Evolutionary conservation across 495 filamentous ascomycete genomes (phyloP).

Genomic region (Lepidopterella palustris): DNA sequence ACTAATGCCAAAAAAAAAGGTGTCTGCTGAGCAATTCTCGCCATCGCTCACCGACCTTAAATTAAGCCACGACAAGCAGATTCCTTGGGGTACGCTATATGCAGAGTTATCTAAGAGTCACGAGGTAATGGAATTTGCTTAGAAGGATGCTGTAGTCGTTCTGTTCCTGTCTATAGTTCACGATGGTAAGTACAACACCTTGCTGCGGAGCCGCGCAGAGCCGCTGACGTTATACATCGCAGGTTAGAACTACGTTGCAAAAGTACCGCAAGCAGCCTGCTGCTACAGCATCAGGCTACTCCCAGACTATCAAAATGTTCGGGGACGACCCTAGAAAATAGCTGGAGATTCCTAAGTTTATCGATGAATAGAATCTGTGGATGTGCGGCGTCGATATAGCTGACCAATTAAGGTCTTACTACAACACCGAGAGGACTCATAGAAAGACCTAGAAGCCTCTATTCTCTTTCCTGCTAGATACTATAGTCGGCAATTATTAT

Average conservation of each 20-base stretch:
- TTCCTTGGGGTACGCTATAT: not conserved
- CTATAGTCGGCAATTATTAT: not conserved
- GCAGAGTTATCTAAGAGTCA: slow-evolving; percentile 1
- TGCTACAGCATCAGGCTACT: not conserved
- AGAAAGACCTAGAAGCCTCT: not conserved
- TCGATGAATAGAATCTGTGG: not conserved
- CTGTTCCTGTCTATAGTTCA: not conserved
- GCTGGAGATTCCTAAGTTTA: not conserved
- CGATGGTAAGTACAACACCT: not conserved
- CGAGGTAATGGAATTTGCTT: not conserved
- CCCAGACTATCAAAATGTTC: not conserved
- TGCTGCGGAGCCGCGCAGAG: not conserved
- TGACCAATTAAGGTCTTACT: slow-evolving; percentile 1
- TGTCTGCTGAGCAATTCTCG: not conserved
- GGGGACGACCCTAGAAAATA: not conserved
- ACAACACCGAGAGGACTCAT: not conserved
- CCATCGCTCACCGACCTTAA: not conserved
- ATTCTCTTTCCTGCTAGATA: not conserved
- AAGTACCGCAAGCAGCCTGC: not conserved
- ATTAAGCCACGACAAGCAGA: not conserved
- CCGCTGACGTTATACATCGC: not conserved
- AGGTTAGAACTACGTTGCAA: not conserved
- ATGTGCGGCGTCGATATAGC: not conserved
- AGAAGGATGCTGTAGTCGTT: not conserved
- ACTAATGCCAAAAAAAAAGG: not conserved